Evolutionary conservation across 305 asterid species (phyloP).

Genomic region (Salvia sclarea): DNA sequence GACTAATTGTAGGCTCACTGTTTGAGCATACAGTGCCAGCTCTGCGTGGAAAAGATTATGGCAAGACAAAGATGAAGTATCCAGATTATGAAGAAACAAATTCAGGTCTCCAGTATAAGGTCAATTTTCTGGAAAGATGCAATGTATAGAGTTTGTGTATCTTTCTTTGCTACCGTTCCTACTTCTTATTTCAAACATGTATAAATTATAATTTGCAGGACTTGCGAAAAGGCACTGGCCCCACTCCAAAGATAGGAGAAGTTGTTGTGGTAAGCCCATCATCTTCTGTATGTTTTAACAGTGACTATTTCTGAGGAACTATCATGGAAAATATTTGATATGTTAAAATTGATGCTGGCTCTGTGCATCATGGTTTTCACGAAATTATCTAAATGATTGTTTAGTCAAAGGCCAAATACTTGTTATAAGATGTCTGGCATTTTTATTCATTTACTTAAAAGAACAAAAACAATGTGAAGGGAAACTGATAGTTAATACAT

Average conservation of each 20-base stretch:
- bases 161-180: conserved; percentile 24
- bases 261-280: conserved; percentile 71
- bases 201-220: conserved; percentile 70
- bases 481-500: conserved; percentile 28
- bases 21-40: conserved; percentile 95
- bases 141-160: conserved; percentile 28
- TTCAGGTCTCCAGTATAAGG: conserved; percentile 99
- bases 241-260: conserved; percentile 80
- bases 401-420: neutral
- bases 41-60: conserved; percentile 94
- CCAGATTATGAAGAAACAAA: conserved; percentile 82
- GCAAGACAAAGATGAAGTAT: conserved; percentile 89
- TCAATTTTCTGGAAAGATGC: conserved; percentile 37
- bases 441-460: neutral
- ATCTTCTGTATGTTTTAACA: conserved; percentile 4
- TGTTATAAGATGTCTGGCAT: conserved; percentile 3
- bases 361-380: neutral
- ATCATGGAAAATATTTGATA: neutral
- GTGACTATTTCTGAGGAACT: neutral
- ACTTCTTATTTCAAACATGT: conserved; percentile 33
- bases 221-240: conserved; percentile 80
- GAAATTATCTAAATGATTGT: conserved; percentile 4
- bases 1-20: conserved; percentile 68
- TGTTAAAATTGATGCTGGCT: neutral
- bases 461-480: conserved; percentile 15